Evolutionary conservation across 345 rosid species (phyloP), one percentile per base, ranked within the genome.

Genomic region (Physaria fendleri): DNA sequence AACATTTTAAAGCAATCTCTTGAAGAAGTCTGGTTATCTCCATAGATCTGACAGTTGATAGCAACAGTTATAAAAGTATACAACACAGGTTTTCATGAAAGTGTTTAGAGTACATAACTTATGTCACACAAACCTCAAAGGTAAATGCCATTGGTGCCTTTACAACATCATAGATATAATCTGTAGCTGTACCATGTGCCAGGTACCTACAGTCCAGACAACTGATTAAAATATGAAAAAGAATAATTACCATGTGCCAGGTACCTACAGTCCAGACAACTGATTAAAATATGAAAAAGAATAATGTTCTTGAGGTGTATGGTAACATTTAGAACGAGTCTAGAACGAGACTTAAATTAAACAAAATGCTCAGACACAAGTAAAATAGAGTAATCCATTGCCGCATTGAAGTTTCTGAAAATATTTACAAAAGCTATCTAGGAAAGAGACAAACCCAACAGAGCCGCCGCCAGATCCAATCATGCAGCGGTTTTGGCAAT

Each of bases 111-210:
- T 11, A 3, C 41, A 20, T 27, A 8, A 13, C 39, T 61, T 10
- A 18, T 56, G 73, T 60, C 43, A 56, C 33, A 71, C 82, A 71
- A 51, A 90, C 99, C 99, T 93, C 99, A 50, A 94, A 94, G 75
- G 97, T 90, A 78, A 90, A 94, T 57, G 97, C 88, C 97, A 90
- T 85, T 17, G 99, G 99, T 56, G 79, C 89, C 77, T 71, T 83
- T 11, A 76, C 81, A 65, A 90, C 66, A 17, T 90, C 95, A 32
- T 82, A 87, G 81, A 94, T 90, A 80, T 82, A 94, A 75, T 94
- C 99, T 8, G 99, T 90, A 46, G 97, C 96, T 21, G 97, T 90
- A 44, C 99, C 97, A 63, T 94, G 99, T 4, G 99, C 99, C 56
- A 93, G 72, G 76, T 93, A 89, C 85, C 98, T 92, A 73, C 33